phyloP scores from a whole-genome alignment of 2,329 filamentous ascomycete genomes.

The Ophiognomonia clavigignenti-juglandacearum region DNA sequence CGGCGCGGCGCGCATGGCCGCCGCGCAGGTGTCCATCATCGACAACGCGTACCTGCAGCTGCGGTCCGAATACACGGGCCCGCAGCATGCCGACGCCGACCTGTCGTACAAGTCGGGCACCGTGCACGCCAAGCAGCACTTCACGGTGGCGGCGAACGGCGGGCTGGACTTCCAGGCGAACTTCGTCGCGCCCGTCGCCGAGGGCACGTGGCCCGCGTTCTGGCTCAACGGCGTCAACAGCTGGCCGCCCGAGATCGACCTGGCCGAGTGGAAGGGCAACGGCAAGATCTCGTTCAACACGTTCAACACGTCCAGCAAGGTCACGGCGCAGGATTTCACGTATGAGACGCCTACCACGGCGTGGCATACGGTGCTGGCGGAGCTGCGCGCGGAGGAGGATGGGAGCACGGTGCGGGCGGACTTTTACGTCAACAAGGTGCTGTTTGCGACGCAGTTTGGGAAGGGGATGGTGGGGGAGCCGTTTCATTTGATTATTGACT shows the following conservation, averaged over 20 bases:
- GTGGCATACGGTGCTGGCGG: constrained; percentile 44
- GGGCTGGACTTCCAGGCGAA: constrained; percentile 34
- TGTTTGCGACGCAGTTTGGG: constrained; percentile 43
- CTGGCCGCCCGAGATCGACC: constrained; percentile 54
- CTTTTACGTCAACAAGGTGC: constrained; percentile 46
- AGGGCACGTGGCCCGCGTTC: constrained; percentile 51
- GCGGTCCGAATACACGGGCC: constrained; percentile 37
- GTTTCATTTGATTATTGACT: constrained; percentile 28
- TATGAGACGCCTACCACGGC: constrained; percentile 36
- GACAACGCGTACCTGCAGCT: constrained; percentile 36
- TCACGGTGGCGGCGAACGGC: constrained; percentile 29
- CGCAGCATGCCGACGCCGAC: constrained; percentile 28
- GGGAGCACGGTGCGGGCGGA: constrained; percentile 42
- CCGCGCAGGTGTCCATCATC: constrained; percentile 35
- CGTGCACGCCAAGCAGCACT: constrained; percentile 31
- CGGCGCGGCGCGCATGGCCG: constrained; percentile 47
- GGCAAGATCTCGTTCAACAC: constrained; percentile 51
- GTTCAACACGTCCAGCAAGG: constrained; percentile 38
- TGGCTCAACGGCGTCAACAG: constrained; percentile 47
- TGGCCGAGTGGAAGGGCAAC: constrained; percentile 53
- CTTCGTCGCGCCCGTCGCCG: constrained; percentile 31
- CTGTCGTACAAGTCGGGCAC: constrained; percentile 47
- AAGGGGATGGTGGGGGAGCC: constrained; percentile 39
- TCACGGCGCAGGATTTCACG: constrained; percentile 38
- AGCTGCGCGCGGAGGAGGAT: constrained; percentile 41